phyloP scores from a whole-genome alignment of 805 yeast genomes.

The Wickerhamomyces hampshirensis region DNA sequence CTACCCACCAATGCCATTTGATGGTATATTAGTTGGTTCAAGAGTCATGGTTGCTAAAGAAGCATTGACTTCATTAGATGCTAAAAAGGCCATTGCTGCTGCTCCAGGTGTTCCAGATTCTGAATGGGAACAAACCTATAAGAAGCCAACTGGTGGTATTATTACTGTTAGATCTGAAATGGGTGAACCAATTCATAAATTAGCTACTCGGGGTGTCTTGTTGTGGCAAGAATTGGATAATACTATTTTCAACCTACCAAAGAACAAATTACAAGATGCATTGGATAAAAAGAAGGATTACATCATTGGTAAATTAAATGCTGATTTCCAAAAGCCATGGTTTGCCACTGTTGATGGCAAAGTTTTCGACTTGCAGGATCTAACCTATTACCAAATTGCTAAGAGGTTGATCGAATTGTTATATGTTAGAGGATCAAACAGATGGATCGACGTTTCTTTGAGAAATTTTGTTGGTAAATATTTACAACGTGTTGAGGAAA shows the following conservation, averaged over 20 bases:
- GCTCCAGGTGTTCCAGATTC: slow-evolving; percentile 87
- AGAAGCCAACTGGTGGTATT: slow-evolving; percentile 95
- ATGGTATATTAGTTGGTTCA: slow-evolving; percentile 94
- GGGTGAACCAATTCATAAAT: slow-evolving; percentile 99
- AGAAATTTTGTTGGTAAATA: slow-evolving; percentile 83
- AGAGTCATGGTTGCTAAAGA: slow-evolving; percentile 98
- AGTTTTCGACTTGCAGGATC: slow-evolving; percentile 86
- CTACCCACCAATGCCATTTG: slow-evolving; percentile 98
- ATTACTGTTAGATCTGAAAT: slow-evolving; percentile 95
- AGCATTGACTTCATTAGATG: slow-evolving; percentile 89
- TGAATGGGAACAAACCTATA: slow-evolving; percentile 92
- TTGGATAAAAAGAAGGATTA: slow-evolving; percentile 78
- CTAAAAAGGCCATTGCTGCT: slow-evolving; percentile 85
- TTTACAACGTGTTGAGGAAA: slow-evolving; percentile 94
- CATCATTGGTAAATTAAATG: slow-evolving; percentile 79
- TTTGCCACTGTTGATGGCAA: slow-evolving; percentile 71
- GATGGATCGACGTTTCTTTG: slow-evolving; percentile 87
- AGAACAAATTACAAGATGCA: slow-evolving; percentile 78
- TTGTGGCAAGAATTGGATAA: slow-evolving; percentile 98
- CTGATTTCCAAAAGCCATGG: slow-evolving; percentile 98
- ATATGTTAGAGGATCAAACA: slow-evolving; percentile 68
- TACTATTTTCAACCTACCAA: slow-evolving; percentile 86
- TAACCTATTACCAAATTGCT: slow-evolving; percentile 93
- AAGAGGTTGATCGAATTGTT: slow-evolving; percentile 81
- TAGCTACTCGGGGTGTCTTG: slow-evolving; percentile 96